Evolutionary conservation across 2,329 filamentous ascomycete species (phyloP), one percentile per base, ranked within the genome.

Genomic region (Camillea tinctor): DNA sequence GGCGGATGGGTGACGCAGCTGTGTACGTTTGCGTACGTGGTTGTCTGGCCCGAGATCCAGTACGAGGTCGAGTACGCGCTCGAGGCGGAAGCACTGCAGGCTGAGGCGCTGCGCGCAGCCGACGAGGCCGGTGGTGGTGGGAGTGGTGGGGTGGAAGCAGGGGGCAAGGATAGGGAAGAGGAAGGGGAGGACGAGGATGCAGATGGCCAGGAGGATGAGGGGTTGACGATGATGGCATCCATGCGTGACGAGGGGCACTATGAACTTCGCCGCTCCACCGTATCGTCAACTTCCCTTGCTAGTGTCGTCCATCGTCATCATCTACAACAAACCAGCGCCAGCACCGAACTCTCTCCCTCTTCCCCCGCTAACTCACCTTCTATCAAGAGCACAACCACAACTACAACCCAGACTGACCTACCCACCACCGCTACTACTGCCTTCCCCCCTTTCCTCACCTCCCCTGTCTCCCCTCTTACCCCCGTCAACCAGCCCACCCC

Each of bases 1-100:
- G 90, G 92, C 52, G 93, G 92, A 15, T 97, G 95, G 91, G 93
- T 97, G 0, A 96, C 91, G 0, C 93, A 97, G 73, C 83, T 99
- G 5, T 91, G 93, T 64, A 95, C 92, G 0, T 97, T 96, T 74
- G 92, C 90, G 13, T 96, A 95, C 81, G 87, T 98, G 50, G 86
- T 94, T 54, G 90, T 95, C 50, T 89, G 88, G 76, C 88, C 90
- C 2, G 89, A 94, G 71, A 90, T 96, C 63, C 88, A 95, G 68
- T 88, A 90, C 70, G 88, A 91, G 65, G 92, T 96, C 2, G 87
- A 91, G 55, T 84, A 88, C 67, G 84, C 88, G 57, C 81, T 92
- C 50, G 87, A 89, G 68, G 83, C 84, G 23, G 88, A 91, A 64
- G 84, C 88, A 62, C 78, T 89, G 3, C 68, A 30, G 26, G 26